Evolutionary conservation across 306 rosid genomes (phyloP).

Genomic region (Castanopsis chinensis): DNA sequence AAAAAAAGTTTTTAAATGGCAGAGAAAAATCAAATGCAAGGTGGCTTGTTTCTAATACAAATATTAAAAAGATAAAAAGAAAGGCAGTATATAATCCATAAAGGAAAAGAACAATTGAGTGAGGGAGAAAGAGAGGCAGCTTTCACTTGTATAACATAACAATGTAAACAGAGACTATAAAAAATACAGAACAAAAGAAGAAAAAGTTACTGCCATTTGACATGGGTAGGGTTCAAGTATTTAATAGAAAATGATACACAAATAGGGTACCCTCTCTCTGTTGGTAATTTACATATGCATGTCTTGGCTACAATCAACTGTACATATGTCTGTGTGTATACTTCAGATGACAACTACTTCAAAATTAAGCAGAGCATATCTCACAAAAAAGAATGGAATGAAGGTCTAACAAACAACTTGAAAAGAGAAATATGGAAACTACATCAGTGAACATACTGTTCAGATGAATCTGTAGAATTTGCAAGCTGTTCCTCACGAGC

Average conservation of each 20-base stretch:
- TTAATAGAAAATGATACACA: neutral
- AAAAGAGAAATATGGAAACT: conserved; percentile 1
- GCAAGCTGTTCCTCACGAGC: conserved; percentile 59
- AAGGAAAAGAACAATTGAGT: neutral
- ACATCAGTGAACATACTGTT: conserved; percentile 51
- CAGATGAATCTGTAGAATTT: conserved; percentile 59
- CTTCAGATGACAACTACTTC: neutral
- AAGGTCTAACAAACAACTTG: neutral
- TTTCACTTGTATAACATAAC: neutral
- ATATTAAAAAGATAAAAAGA: too few species aligned
- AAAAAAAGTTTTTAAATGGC: neutral
- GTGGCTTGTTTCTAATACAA: too few species aligned
- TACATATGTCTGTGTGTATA: neutral
- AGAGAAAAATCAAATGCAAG: neutral
- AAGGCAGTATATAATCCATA: too few species aligned
- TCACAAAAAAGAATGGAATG: neutral
- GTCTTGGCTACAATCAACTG: neutral
- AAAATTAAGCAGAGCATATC: neutral
- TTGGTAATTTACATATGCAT: neutral
- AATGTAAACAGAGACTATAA: neutral
- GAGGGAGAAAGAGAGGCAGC: neutral
- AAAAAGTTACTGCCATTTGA: neutral
- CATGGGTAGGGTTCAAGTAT: neutral
- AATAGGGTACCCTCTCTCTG: neutral
- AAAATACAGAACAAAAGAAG: neutral